Percentiles rank a stretch among this genome's conserved stretches.
phyloP scores from a whole-genome alignment of 225 moss, liverwort and hornwort species.

The Polytrichum commune region DNA sequence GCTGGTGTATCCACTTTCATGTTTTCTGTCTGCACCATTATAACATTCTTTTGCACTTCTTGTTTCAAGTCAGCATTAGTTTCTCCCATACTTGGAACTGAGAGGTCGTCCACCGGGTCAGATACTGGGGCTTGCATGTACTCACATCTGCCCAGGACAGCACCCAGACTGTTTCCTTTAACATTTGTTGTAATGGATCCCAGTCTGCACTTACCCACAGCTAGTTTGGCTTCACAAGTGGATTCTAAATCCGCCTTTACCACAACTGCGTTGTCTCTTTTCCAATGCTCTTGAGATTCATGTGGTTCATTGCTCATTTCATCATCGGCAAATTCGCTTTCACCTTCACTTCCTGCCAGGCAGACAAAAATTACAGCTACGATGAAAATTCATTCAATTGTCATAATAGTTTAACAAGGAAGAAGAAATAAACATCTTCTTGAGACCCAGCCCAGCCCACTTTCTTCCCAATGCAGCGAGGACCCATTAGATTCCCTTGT shows the following conservation, averaged over 20 bases:
- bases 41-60: constrained; percentile 28
- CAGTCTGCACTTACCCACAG: neutral
- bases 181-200: neutral
- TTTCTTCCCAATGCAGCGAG: no score
- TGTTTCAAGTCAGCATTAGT: constrained; percentile 2
- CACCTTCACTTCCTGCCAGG: constrained; percentile 8
- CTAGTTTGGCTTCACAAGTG: neutral
- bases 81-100: constrained; percentile 9
- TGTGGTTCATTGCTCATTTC: constrained; percentile 10
- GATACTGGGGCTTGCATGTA: constrained; percentile 6
- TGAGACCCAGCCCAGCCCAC: no score
- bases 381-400: no score
- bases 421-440: no score
- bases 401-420: no score
- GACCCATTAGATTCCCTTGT: no score
- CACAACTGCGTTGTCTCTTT: neutral
- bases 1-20: neutral
- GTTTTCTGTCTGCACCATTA: constrained; percentile 19
- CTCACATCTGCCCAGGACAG: constrained; percentile 6
- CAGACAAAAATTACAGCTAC: neutral
- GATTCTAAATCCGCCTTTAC: neutral
- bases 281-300: neutral
- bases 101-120: constrained; percentile 7
- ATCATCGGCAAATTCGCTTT: constrained; percentile 13
- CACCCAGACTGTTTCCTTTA: constrained; percentile 1